A percentile compares a stretch with the other conserved stretches of the same genome.
phyloP scores from a whole-genome alignment of 2,329 filamentous ascomycete genomes.

The Knoxdaviesia capensis region DNA sequence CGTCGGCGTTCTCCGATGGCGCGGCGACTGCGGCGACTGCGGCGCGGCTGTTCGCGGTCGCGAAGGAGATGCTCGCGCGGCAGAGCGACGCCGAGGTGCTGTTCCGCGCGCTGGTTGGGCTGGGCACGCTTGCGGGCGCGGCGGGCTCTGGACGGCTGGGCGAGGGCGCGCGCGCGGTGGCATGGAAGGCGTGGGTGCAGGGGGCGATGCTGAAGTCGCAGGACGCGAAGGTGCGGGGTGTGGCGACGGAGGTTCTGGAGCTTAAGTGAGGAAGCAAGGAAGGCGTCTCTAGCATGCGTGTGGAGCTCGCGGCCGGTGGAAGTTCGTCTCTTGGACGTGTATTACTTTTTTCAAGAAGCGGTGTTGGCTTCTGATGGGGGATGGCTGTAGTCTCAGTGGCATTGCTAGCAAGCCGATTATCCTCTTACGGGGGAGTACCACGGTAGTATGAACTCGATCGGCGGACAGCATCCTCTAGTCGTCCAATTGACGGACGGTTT shows the following conservation, averaged over 20 bases:
- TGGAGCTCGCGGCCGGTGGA: too few species aligned
- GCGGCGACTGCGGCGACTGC: constrained; percentile 11
- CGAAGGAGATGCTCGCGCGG: constrained; percentile 40
- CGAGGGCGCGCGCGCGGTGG: background rate
- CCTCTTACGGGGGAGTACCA: too few species aligned
- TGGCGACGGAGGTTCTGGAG: constrained; percentile 24
- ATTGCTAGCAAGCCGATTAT: too few species aligned
- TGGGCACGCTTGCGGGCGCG: constrained; percentile 55
- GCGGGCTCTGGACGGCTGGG: constrained; percentile 17
- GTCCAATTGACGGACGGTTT: too few species aligned
- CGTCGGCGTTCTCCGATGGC: constrained; percentile 12
- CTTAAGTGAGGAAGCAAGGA: constrained; percentile 5
- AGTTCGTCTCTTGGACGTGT: too few species aligned
- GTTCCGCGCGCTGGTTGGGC: constrained; percentile 62
- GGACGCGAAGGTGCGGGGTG: constrained; percentile 26
- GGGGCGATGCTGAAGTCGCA: constrained; percentile 20
- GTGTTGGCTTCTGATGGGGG: too few species aligned
- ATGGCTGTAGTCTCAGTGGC: too few species aligned
- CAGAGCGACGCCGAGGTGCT: constrained; percentile 65
- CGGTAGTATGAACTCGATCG: too few species aligned
- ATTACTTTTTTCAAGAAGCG: too few species aligned
- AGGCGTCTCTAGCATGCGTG: too few species aligned
- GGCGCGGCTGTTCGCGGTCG: constrained; percentile 33
- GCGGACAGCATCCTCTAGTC: too few species aligned
- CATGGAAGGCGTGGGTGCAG: constrained; percentile 16